A percentile compares a stretch with the other conserved stretches of the same genome.
Evolutionary conservation across 148 eudicot genomes (phyloP).

Genomic region (Hydrangea macrophylla): DNA sequence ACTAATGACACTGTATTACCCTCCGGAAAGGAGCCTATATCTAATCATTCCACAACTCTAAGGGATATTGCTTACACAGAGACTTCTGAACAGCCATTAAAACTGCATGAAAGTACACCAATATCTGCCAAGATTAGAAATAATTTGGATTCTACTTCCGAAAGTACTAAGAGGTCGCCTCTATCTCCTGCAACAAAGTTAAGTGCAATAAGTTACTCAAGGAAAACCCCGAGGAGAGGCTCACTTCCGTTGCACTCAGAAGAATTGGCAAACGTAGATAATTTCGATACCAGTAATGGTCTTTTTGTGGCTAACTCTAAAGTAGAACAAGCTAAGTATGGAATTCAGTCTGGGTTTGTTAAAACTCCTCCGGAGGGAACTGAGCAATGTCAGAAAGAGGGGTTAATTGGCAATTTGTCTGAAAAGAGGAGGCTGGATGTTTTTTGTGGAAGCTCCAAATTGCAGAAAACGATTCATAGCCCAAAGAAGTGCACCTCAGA

Average conservation of each 20-base stretch:
- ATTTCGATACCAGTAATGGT: conserved; percentile 19
- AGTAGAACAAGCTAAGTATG: conserved; percentile 21
- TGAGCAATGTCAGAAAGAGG: conserved; percentile 17
- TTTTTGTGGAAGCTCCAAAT: conserved; percentile 38
- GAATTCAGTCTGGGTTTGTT: conserved; percentile 12
- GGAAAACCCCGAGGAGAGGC: conserved; percentile 37
- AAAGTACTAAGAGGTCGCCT: conserved; percentile 31
- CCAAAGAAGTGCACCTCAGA: background rate
- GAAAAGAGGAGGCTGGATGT: conserved; percentile 51
- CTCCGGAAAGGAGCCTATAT: conserved; percentile 24
- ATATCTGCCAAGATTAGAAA: conserved; percentile 22
- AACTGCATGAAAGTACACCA: conserved; percentile 5
- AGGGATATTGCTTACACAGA: conserved; percentile 23
- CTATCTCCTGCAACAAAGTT: conserved; percentile 24
- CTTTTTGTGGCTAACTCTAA: conserved; percentile 17
- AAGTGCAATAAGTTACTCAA: conserved; percentile 23
- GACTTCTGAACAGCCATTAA: conserved; percentile 12
- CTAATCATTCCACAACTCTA: conserved; percentile 23
- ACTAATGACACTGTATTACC: conserved; percentile 15
- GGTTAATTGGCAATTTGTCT: conserved; percentile 13
- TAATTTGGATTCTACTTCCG: conserved; percentile 28
- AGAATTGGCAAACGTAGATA: conserved; percentile 19
- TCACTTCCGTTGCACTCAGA: conserved; percentile 17
- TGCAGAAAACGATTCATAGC: conserved; percentile 24
- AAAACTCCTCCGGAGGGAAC: conserved; percentile 19